phyloP scores from a whole-genome alignment of 192 early-diverging fungal species.

The Chytriomyces sp. region DNA sequence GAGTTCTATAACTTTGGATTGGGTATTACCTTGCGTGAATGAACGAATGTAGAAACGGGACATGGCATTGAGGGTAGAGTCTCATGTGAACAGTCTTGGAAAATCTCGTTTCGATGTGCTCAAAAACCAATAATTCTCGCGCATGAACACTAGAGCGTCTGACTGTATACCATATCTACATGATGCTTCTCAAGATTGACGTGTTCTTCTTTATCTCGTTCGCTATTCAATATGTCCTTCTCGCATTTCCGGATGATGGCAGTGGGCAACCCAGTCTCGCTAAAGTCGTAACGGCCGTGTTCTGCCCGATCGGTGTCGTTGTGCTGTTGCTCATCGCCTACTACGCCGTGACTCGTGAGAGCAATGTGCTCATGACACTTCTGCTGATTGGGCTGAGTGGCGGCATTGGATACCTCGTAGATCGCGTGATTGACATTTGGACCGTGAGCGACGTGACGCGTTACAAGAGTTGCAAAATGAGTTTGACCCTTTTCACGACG shows the following conservation, averaged over 20 bases:
- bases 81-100: too few species aligned
- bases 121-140: too few species aligned
- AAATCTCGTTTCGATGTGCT: too few species aligned
- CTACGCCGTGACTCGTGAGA: slow-evolving; percentile 66
- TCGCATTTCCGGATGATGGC: slow-evolving; percentile 52
- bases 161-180: slow-evolving; percentile 73
- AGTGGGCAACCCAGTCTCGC: background rate
- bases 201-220: slow-evolving; percentile 82
- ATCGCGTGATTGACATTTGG: slow-evolving; percentile 70
- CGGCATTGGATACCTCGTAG: slow-evolving; percentile 69
- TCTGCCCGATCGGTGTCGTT: slow-evolving; percentile 60
- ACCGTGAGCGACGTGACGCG: slow-evolving; percentile 35
- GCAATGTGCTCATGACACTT: slow-evolving; percentile 55
- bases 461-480: slow-evolving; percentile 56
- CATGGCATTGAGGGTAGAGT: too few species aligned
- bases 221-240: slow-evolving; percentile 65
- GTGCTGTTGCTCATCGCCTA: slow-evolving; percentile 65
- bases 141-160: slow-evolving; percentile 45
- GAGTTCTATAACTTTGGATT: background rate
- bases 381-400: slow-evolving; percentile 64
- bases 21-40: background rate
- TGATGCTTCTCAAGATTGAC: slow-evolving; percentile 79
- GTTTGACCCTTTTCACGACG: slow-evolving; percentile 70
- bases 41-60: background rate
- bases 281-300: slow-evolving; percentile 22